phyloP scores from a whole-genome alignment of 805 yeast genomes.

The Cyberlindnera mississippiensis region DNA sequence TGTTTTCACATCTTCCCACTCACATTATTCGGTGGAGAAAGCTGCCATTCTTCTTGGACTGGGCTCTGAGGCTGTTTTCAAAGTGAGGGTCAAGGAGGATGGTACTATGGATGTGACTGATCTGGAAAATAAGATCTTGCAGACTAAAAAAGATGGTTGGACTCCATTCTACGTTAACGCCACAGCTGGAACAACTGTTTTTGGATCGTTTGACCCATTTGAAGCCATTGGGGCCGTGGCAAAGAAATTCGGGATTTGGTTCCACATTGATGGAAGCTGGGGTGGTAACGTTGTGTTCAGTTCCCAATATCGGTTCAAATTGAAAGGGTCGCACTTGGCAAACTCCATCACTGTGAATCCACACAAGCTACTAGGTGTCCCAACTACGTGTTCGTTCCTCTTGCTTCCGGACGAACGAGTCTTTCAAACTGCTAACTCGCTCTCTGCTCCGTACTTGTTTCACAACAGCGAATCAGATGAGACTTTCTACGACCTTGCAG shows the following conservation, averaged over 20 bases:
- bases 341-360: slow-evolving; percentile 80
- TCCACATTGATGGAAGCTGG: slow-evolving; percentile 89
- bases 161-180: slow-evolving; percentile 76
- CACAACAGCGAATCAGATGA: slow-evolving; percentile 50
- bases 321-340: slow-evolving; percentile 62
- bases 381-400: slow-evolving; percentile 69
- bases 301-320: slow-evolving; percentile 36
- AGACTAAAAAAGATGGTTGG: slow-evolving; percentile 47
- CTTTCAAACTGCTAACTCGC: slow-evolving; percentile 70
- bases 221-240: slow-evolving; percentile 51
- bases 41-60: slow-evolving; percentile 75
- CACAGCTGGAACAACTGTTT: slow-evolving; percentile 88
- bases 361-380: slow-evolving; percentile 87
- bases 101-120: slow-evolving; percentile 55
- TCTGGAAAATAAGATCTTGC: slow-evolving; percentile 42
- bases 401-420: slow-evolving; percentile 62
- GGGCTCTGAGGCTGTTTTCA: slow-evolving; percentile 60
- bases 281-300: slow-evolving; percentile 83
- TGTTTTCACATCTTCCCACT: slow-evolving; percentile 63
- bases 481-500: slow-evolving; percentile 69
- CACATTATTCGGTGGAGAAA: slow-evolving; percentile 78
- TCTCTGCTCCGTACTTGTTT: slow-evolving; percentile 77
- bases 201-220: slow-evolving; percentile 77
- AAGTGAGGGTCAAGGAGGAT: slow-evolving; percentile 49
- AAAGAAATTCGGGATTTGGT: slow-evolving; percentile 56